A percentile compares a stretch with the other conserved stretches of the same genome.
Conservation (phyloP, 495 filamentous ascomycete genomes). For the Penicillium argentinense region DNA sequence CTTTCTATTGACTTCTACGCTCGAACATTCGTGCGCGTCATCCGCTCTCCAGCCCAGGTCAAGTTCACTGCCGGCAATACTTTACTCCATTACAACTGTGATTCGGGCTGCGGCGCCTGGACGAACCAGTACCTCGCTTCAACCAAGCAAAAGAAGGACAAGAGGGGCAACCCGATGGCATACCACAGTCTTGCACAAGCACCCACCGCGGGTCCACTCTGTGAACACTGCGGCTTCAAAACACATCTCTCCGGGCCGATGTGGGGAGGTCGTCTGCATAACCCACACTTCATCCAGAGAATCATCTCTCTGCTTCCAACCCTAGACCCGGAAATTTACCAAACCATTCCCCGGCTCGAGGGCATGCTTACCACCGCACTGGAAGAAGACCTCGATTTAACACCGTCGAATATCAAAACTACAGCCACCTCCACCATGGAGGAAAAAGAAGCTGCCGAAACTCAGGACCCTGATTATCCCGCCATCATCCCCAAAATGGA, state of each 20-base stretch:
- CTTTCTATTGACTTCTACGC: conserved; percentile 94
- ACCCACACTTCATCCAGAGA: conserved; percentile 71
- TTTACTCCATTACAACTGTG: conserved; percentile 91
- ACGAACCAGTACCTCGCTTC: conserved; percentile 70
- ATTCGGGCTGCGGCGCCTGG: conserved; percentile 87
- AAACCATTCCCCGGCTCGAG: conserved; percentile 75
- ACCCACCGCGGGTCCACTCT: conserved; percentile 59
- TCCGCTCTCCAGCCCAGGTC: conserved; percentile 74
- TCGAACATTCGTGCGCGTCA: conserved; percentile 84
- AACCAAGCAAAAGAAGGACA: conserved; percentile 60
- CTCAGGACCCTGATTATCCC: conserved; percentile 19
- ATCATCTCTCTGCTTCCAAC: conserved; percentile 68
- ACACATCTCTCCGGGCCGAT: conserved; percentile 90
- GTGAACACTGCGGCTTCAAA: conserved; percentile 81
- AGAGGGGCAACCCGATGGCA: conserved; percentile 67
- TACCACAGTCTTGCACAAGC: conserved; percentile 72
- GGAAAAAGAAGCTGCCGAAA: no score
- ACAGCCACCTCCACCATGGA: neutral
- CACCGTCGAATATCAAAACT: conserved; percentile 8
- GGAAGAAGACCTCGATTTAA: conserved; percentile 61
- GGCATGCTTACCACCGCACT: conserved; percentile 89
- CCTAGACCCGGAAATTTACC: conserved; percentile 63
- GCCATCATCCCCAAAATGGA: conserved; percentile 45
- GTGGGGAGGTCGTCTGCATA: conserved; percentile 90
- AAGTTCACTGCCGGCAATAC: conserved; percentile 87